phyloP scores from a whole-genome alignment of 2,329 filamentous ascomycete species.

The Emmonsiellopsis sp. region DNA sequence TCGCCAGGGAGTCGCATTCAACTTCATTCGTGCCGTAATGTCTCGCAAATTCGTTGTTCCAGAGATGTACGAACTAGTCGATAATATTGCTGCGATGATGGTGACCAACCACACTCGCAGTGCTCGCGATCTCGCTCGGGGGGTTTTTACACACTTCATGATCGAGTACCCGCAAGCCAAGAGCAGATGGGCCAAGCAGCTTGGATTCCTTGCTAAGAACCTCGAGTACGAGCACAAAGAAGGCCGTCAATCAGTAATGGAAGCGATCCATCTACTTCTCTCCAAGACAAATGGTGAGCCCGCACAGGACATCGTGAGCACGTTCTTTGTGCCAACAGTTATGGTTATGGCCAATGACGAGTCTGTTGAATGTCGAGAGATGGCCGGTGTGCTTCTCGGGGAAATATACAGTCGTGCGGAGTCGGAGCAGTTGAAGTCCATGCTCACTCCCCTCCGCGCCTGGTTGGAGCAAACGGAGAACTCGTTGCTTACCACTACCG shows the following conservation, averaged over 20 bases:
- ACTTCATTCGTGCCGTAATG: constrained; percentile 80
- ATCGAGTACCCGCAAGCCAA: constrained; percentile 91
- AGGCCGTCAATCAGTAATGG: constrained; percentile 85
- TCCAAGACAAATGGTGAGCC: constrained; percentile 74
- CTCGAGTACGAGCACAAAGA: constrained; percentile 82
- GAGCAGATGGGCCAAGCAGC: constrained; percentile 77
- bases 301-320: constrained; percentile 69
- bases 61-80: constrained; percentile 81
- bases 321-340: constrained; percentile 77
- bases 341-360: constrained; percentile 84
- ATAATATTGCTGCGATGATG: constrained; percentile 85
- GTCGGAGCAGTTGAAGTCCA: constrained; percentile 58
- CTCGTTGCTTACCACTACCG: constrained; percentile 58
- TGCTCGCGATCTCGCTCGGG: constrained; percentile 77
- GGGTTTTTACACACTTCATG: constrained; percentile 88
- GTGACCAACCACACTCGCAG: constrained; percentile 88
- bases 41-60: constrained; percentile 77
- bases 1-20: constrained; percentile 87
- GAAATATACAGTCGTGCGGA: constrained; percentile 72
- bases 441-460: constrained; percentile 59
- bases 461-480: constrained; percentile 74
- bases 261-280: constrained; percentile 77
- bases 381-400: constrained; percentile 70
- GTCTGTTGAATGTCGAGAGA: constrained; percentile 70
- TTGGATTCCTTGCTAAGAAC: constrained; percentile 82